phyloP scores from a whole-genome alignment of 2,329 filamentous ascomycete species.

The Sarocladium strictum region DNA sequence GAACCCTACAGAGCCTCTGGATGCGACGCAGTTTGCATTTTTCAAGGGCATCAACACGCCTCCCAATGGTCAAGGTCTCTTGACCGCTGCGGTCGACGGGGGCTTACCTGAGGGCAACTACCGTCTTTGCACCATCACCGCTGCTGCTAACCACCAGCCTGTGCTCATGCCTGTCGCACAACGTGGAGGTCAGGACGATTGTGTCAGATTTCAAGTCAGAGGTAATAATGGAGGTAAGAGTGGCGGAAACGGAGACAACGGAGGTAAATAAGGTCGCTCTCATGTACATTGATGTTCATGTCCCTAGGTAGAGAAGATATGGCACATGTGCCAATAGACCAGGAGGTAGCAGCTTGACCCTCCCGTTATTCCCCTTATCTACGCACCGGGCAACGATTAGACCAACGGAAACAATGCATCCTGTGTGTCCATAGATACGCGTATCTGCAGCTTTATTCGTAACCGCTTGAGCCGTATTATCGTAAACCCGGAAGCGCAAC shows the following conservation, averaged over 20 bases:
- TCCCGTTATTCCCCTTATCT: too few species aligned
- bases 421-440: too few species aligned
- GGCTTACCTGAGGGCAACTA: conserved; percentile 59
- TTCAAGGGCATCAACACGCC: conserved; percentile 63
- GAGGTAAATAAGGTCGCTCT: too few species aligned
- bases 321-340: too few species aligned
- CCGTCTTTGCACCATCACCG: conserved; percentile 58
- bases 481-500: too few species aligned
- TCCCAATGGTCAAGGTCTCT: conserved; percentile 48
- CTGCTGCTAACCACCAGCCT: conserved; percentile 60
- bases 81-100: conserved; percentile 47
- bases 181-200: conserved; percentile 62
- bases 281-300: too few species aligned
- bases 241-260: conserved; percentile 14
- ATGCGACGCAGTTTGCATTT: conserved; percentile 50
- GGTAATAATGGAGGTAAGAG: conserved; percentile 16
- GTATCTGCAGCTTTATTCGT: too few species aligned
- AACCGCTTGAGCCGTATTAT: too few species aligned
- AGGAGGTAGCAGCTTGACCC: too few species aligned
- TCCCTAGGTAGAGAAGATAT: too few species aligned
- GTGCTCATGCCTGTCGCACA: conserved; percentile 62
- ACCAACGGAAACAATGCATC: too few species aligned
- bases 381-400: too few species aligned
- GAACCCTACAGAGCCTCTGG: conserved; percentile 45
- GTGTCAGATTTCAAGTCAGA: conserved; percentile 51